Percentiles rank a stretch among this genome's conserved stretches.
Evolutionary conservation across 1,139 yeast species (phyloP).

Genomic region (Wickerhamomyces sp.): DNA sequence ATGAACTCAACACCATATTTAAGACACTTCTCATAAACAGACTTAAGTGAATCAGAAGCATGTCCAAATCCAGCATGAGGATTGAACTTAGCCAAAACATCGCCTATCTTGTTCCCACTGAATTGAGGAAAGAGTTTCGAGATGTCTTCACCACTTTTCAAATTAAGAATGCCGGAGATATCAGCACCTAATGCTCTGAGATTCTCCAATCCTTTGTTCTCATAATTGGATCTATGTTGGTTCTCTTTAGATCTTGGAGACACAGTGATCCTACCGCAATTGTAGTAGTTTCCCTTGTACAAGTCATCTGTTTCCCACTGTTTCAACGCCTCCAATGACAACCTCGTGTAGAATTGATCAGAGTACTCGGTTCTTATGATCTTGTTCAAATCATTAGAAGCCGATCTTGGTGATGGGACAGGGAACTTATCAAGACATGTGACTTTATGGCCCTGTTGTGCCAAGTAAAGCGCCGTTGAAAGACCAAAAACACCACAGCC

Average conservation of each 20-base stretch:
- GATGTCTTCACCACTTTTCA: slow-evolving; percentile 26
- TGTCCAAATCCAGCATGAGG: slow-evolving; percentile 32
- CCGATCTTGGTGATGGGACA: slow-evolving; percentile 44
- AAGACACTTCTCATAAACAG: slow-evolving; percentile 26
- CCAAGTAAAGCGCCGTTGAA: slow-evolving; percentile 36
- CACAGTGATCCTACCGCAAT: slow-evolving; percentile 31
- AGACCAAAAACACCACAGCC: slow-evolving; percentile 47
- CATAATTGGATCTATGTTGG: slow-evolving; percentile 31
- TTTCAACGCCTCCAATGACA: slow-evolving; percentile 38
- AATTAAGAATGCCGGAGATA: slow-evolving; percentile 21
- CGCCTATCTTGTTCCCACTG: slow-evolving; percentile 22
- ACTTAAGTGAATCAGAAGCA: slow-evolving; percentile 28
- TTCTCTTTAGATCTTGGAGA: slow-evolving; percentile 15
- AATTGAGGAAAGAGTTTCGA: slow-evolving; percentile 27
- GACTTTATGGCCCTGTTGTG: slow-evolving; percentile 26
- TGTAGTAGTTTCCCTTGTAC: slow-evolving; percentile 29
- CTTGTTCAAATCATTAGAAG: slow-evolving; percentile 44
- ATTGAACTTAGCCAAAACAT: slow-evolving; percentile 24
- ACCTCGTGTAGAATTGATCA: slow-evolving; percentile 31
- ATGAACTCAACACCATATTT: slow-evolving; percentile 31
- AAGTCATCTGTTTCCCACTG: slow-evolving; percentile 34
- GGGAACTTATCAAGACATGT: slow-evolving; percentile 34
- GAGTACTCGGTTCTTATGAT: slow-evolving; percentile 41
- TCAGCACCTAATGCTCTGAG: slow-evolving; percentile 29
- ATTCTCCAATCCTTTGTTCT: slow-evolving; percentile 29